These are phyloP conservation scores for Fusarium humuli DNA, from an alignment of 2,329 filamentous ascomycete genomes.

Conservation along the genomic window DNA sequence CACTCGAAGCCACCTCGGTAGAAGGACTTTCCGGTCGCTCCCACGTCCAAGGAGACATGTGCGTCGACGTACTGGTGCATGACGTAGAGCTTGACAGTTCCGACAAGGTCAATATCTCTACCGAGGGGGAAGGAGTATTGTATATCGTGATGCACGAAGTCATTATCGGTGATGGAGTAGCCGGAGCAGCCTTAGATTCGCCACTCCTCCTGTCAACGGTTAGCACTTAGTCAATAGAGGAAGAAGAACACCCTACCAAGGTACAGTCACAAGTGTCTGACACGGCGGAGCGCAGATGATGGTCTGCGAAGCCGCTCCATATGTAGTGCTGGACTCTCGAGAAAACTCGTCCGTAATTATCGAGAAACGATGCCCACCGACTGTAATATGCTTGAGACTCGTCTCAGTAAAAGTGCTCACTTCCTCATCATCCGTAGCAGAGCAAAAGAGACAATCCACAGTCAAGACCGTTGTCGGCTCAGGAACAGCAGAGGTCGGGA, in stretches of 20 bases:
- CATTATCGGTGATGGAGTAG: slow-evolving; percentile 17
- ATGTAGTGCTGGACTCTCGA: not conserved
- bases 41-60: slow-evolving; percentile 20
- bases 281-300: slow-evolving; percentile 40
- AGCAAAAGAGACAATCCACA: slow-evolving; percentile 36
- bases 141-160: slow-evolving; percentile 41
- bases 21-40: slow-evolving; percentile 1
- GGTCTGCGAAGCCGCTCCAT: slow-evolving; percentile 22
- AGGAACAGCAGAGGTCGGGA: slow-evolving; percentile 7
- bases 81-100: slow-evolving; percentile 9
- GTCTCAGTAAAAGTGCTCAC: not conserved
- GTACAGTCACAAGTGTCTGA: slow-evolving; percentile 38
- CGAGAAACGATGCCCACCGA: not conserved
- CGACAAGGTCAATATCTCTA: not conserved
- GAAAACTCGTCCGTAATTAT: not conserved
- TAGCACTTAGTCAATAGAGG: not conserved
- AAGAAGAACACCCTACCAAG: slow-evolving; percentile 20
- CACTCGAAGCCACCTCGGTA: slow-evolving; percentile 16
- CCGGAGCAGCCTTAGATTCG: slow-evolving; percentile 15
- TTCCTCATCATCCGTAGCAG: slow-evolving; percentile 12
- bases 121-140: slow-evolving; percentile 12
- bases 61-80: slow-evolving; percentile 5
- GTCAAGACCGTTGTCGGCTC: slow-evolving; percentile 23
- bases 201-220: slow-evolving; percentile 23
- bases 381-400: not conserved